Evolutionary conservation across 192 early-diverging fungal genomes (phyloP).

Genomic region (Coemansia erecta): DNA sequence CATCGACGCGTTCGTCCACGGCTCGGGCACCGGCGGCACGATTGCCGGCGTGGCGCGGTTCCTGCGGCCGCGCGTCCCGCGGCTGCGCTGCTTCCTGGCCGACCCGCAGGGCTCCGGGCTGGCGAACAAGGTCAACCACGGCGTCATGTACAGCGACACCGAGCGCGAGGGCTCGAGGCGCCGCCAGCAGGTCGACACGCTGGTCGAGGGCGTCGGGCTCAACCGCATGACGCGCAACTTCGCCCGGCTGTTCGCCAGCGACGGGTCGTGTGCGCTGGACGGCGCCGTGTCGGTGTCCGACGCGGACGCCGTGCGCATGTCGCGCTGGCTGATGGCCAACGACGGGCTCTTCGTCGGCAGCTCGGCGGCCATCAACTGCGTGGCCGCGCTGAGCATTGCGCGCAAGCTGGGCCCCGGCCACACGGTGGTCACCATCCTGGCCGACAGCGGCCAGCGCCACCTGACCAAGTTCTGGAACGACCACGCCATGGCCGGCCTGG

Average conservation of each 20-base stretch:
- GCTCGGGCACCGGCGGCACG: constrained; percentile 90
- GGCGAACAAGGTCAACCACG: constrained; percentile 86
- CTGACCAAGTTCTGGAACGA: constrained; percentile 91
- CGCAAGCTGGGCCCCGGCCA: constrained; percentile 81
- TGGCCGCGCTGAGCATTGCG: constrained; percentile 80
- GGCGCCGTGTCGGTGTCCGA: constrained; percentile 85
- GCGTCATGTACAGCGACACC: constrained; percentile 82
- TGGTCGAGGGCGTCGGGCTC: constrained; percentile 95
- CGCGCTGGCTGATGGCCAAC: constrained; percentile 68
- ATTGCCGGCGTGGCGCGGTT: constrained; percentile 87
- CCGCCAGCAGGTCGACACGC: constrained; percentile 96
- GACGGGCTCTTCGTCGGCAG: constrained; percentile 83
- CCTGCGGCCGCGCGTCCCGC: constrained; percentile 66
- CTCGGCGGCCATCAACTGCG: constrained; percentile 89
- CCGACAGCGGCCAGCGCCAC: constrained; percentile 89
- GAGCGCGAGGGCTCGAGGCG: constrained; percentile 87
- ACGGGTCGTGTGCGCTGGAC: constrained; percentile 58
- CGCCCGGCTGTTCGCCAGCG: constrained; percentile 8
- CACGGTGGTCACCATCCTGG: constrained; percentile 87
- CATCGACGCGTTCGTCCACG: constrained; percentile 85
- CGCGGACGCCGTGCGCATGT: constrained; percentile 86
- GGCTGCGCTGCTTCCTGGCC: constrained; percentile 70
- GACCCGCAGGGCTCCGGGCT: constrained; percentile 94
- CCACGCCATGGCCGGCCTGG: constrained; percentile 22
- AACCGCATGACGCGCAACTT: constrained; percentile 93